Evolutionary conservation across 2,329 filamentous ascomycete species (phyloP), one percentile per base, ranked within the genome.

Genomic region (Penicillium vulpinum): DNA sequence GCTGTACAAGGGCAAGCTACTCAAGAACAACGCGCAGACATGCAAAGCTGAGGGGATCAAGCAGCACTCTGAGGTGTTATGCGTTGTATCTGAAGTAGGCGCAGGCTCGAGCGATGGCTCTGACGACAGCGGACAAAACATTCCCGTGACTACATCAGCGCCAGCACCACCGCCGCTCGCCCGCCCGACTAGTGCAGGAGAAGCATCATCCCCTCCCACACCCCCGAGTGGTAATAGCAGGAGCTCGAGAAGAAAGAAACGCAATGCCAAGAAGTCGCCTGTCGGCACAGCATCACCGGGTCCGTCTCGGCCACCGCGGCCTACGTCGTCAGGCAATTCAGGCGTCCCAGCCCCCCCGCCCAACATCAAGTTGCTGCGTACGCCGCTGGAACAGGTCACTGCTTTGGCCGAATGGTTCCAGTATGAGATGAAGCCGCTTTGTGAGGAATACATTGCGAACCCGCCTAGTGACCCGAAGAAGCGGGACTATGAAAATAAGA

Each of bases 1-100:
- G 35, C 67, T 81, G 5, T 81, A 81, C 67, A 81, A 80, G 65
- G 77, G 77, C 26, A 75, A 72, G 29, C 59, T 78, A 35, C 64
- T 81, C 47, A 76, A 75, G 51, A 69, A 79, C 57, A 74, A 81
- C 61, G 53, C 61, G 5, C 60, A 61, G 39, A 64, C 74, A 10
- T 76, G 78, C 54, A 75, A 74, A 58, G 65, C 71, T 35, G 77
- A 79, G 56, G 75, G 77, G 16, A 67, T 81, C 35, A 80, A 80
- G 60, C 78, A 81, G 59, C 73, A 80, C 49, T 80, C 77, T 4
- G 75, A 79, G 62, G 71, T 81, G 47, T 65, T 78, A 53, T 78
- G 75, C 51, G 77, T 80, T 38, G 73, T 80, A 28, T 77, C 75
- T 5, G 75, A 78, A 45, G 70, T 68, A 2, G 71, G 68, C 13